Base-by-base conservation (phyloP, 345 rosid species). In the Eucalyptus viminalis region DNA sequence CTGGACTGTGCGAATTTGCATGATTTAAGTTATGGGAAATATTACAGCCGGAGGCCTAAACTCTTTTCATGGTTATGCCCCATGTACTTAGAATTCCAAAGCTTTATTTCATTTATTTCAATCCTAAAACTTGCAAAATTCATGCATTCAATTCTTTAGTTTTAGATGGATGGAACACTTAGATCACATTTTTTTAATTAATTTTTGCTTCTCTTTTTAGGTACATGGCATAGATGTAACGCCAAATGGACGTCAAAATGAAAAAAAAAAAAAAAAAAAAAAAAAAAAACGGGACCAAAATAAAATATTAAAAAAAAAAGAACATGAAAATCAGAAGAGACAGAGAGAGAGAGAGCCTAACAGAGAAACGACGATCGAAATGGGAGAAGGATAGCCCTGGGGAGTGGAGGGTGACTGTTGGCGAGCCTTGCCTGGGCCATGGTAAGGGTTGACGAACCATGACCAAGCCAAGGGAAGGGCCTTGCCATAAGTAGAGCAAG, bases 261-360 rank as follows among this genome's bases (percentile, higher is more conserved):
- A 5, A 0, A 11, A 47, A 4, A 40, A 40, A 40, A 8, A 2
- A 14, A 49, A 14, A n/a, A n/a, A n/a, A n/a, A n/a, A n/a, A n/a
- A 49, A 5, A 14, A 49, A 14, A 49, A 14, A 34, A 34, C 3
- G 34, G 3, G 53, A 50, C 7, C 53, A 50, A 50, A 49, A 49
- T 49, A 49, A 49, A 49, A 49, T 5, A 49, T 14, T 49, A 6
- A 50, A 50, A 49, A 50, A 49, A 50, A 50, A 44, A 13, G 5
- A 49, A 49, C 16, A 49, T 49, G 51, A 49, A 49, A 49, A 49
- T 49, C 51, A 49, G 15, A 14, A 49, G 3, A 5, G 51, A 49
- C 6, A 5, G 51, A 14, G 51, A 49, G 16, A 49, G 51, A 49
- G 51, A 49, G 17, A 14, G 50, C 1, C 3, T 49, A 1, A 49